Percentiles rank a stretch among this genome's conserved stretches.
These are phyloP conservation scores for Pinus taeda DNA, from an alignment of 75 land plant genomes.

Conservation along the genomic window DNA sequence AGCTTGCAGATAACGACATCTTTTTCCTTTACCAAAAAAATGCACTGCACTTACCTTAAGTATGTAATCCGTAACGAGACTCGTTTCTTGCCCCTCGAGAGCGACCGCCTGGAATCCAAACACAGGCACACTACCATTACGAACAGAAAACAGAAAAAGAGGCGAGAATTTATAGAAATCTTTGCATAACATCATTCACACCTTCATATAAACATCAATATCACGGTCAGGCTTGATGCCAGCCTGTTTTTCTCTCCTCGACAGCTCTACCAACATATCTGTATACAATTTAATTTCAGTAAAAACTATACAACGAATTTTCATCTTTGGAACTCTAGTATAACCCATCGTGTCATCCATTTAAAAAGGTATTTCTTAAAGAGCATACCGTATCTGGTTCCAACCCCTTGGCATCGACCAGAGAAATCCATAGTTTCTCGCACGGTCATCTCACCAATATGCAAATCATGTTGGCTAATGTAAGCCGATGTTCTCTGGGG, in stretches of 20 bases:
- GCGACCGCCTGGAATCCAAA: conserved; percentile 63
- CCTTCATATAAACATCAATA: conserved; percentile 57
- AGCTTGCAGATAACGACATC: not conserved
- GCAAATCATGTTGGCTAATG: conserved; percentile 87
- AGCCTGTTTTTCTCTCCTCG: conserved; percentile 47
- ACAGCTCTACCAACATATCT: conserved; percentile 48
- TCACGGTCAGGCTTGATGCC: conserved; percentile 58
- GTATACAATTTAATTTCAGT: not conserved
- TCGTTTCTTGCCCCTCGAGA: conserved; percentile 43
- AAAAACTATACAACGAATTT: too few relatives aligned
- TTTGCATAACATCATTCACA: conserved; percentile 2
- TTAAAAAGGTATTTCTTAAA: too few relatives aligned
- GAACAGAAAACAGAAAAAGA: too few relatives aligned
- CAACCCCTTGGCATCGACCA: conserved; percentile 75
- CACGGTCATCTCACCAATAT: conserved; percentile 80
- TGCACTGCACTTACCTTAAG: conserved; percentile 37
- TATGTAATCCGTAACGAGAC: conserved; percentile 62
- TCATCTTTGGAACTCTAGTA: too few relatives aligned
- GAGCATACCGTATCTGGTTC: conserved; percentile 54
- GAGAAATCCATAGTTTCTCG: conserved; percentile 87
- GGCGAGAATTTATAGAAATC: too few relatives aligned
- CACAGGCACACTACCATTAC: not conserved
- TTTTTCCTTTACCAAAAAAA: too few relatives aligned
- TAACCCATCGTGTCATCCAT: too few relatives aligned
- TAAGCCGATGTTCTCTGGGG: conserved; percentile 85